phyloP scores from a whole-genome alignment of 177 flowering plant species.

The Vitis hybrid region DNA sequence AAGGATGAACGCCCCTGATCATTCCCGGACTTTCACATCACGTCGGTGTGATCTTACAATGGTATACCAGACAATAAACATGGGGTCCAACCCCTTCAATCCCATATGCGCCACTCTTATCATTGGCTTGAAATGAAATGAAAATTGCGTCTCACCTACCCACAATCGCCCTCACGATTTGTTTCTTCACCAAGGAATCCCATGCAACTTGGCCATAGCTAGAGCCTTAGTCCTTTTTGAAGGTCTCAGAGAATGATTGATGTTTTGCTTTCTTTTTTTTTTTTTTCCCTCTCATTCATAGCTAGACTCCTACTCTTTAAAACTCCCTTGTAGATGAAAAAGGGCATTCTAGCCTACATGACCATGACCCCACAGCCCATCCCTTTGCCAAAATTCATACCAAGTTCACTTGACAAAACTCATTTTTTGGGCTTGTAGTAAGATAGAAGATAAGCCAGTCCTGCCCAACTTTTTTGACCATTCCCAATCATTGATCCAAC shows the following conservation, averaged over 20 bases:
- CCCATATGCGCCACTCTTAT: neutral
- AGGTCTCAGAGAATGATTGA: too few species aligned
- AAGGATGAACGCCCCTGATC: too few species aligned
- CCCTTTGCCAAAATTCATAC: neutral
- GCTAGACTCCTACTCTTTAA: too few species aligned
- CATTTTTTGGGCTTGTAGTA: too few species aligned
- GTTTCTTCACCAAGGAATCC: neutral
- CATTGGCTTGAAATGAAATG: conserved; percentile 8
- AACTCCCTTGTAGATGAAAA: too few species aligned
- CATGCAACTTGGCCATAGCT: conserved; percentile 6
- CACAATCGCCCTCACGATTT: neutral
- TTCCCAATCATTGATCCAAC: conserved; percentile 3
- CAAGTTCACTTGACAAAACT: neutral
- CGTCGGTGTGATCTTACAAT: neutral
- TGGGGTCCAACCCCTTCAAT: conserved; percentile 2
- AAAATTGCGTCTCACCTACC: conserved; percentile 4
- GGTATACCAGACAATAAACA: neutral
- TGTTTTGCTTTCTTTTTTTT: too few species aligned
- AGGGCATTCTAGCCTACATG: neutral
- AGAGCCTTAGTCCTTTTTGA: neutral
- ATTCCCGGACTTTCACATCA: too few species aligned
- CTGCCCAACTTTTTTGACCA: neutral
- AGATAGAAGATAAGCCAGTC: neutral
- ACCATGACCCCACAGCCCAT: conserved; percentile 1
- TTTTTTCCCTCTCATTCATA: too few species aligned